Base-by-base conservation (phyloP, 2,329 filamentous ascomycete species). In the Acarospora socialis region DNA sequence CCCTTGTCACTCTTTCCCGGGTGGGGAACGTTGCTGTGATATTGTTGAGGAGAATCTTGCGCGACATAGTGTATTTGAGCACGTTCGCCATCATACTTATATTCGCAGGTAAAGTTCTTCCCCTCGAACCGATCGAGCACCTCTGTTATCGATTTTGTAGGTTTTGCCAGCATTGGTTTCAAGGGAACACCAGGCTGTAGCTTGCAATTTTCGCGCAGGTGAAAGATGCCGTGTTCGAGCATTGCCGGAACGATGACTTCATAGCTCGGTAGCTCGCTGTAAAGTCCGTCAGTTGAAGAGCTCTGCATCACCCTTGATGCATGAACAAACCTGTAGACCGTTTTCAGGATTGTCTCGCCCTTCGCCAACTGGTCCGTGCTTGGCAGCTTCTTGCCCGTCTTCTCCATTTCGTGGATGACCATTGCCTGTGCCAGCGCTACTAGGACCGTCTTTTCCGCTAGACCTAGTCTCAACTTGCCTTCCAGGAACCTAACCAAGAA, bases 21-120 rank as follows among this genome's bases (percentile, higher is more conserved):
- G 4, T 70, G 59, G 7, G 65, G 60, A 1, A 68, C 60, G 21
- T 71, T 65, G 28, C 77, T 69, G 35, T 70, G 68, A 43, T 82
- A 77, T 33, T 83, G 67, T 37, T 79, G 62, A 2, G 73, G 63
- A 7, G 81, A 70, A 39, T 87, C 80, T 40, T 83, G 81, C 4
- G 86, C 77, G 19, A 95, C 83, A 45, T 92, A 98, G 53, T 98
- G 90, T 30, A 98, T 95, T 52, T 98, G 90, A n/a, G 90, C 90
- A 51, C 90, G 70, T 56, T 98, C 90, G 29, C 90, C 90, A 47
- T 98, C 90, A 50, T 98, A 98, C 56, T 98, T 98, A 66, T 92
- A 98, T 54, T 98, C 90, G 59, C 90, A 98, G 1, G 90, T 95
- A 49, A 98, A 98, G 16, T 78, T 80, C 51, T 93, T 90, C 41